These are phyloP conservation scores for Cryptococcus sp. DNA, from an alignment of 1,284 basidiomycete genomes.

Conservation along the genomic window DNA sequence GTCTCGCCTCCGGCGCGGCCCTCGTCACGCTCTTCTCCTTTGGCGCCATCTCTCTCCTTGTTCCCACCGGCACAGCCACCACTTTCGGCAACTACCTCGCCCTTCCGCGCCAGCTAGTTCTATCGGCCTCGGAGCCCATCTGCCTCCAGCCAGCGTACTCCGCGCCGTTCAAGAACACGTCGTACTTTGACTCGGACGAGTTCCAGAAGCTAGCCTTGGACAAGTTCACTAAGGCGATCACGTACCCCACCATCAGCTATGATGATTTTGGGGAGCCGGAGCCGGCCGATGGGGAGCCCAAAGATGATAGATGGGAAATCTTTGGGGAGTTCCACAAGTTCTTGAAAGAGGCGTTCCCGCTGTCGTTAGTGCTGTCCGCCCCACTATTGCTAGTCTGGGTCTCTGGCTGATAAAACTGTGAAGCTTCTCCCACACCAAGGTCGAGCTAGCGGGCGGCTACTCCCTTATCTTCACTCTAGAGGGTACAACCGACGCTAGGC, in stretches of 20 bases:
- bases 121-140: neutral
- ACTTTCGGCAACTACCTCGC: neutral
- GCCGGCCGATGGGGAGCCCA: neutral
- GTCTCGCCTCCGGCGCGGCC: neutral
- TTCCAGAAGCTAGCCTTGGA: neutral
- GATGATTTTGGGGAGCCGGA: conserved; percentile 15
- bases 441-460: conserved; percentile 12
- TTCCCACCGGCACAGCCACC: neutral
- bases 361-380: conserved; percentile 2
- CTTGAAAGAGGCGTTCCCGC: conserved; percentile 9
- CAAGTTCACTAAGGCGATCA: conserved; percentile 1
- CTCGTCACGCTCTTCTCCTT: neutral
- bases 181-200: conserved; percentile 2
- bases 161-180: neutral
- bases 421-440: conserved; percentile 4
- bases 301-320: conserved; percentile 11
- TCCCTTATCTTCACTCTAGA: conserved; percentile 13
- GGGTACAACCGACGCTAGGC: conserved; percentile 5
- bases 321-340: conserved; percentile 12
- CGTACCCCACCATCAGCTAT: conserved; percentile 8
- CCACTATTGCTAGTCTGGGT: neutral
- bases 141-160: conserved; percentile 2
- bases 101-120: neutral
- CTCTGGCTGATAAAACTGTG: neutral
- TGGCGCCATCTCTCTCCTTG: neutral